Evolutionary conservation across 2,329 filamentous ascomycete genomes (phyloP).

Genomic region (Colletotrichum graminicola): DNA sequence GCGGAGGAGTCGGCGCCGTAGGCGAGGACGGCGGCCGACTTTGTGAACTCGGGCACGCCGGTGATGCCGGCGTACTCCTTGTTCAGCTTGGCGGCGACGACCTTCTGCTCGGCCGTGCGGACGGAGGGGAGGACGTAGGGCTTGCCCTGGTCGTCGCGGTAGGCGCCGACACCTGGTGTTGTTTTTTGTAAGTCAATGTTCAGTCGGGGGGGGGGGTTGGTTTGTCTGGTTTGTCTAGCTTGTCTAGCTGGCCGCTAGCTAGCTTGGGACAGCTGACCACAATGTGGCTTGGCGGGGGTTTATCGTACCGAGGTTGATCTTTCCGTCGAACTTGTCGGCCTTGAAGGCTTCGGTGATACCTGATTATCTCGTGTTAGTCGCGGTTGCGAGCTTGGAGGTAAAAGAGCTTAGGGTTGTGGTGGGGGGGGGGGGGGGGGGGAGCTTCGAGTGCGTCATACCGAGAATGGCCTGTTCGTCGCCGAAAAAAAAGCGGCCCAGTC

Average conservation of each 20-base stretch:
- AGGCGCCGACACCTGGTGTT: constrained; percentile 86
- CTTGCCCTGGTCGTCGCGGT: constrained; percentile 98
- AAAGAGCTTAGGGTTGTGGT: constrained; percentile 15
- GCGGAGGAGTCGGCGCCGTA: constrained; percentile 86
- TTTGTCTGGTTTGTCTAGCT: constrained; percentile 6
- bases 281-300: constrained; percentile 9
- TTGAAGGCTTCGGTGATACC: constrained; percentile 99
- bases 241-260: not conserved
- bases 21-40: constrained; percentile 89
- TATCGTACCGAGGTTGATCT: constrained; percentile 91
- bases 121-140: constrained; percentile 98
- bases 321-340: constrained; percentile 91
- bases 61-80: constrained; percentile 99
- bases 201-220: not conserved
- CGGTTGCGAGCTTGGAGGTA: constrained; percentile 9
- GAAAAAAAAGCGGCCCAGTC: constrained; percentile 43
- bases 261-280: constrained; percentile 29
- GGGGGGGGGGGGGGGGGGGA: too few relatives aligned
- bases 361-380: constrained; percentile 50
- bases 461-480: constrained; percentile 74
- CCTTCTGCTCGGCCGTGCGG: constrained; percentile 86
- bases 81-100: constrained; percentile 83
- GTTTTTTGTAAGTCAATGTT: not conserved
- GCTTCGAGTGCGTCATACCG: constrained; percentile 63
- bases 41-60: constrained; percentile 93